These are phyloP conservation scores for Aspergillus glaucus DNA, from an alignment of 2,329 filamentous ascomycete genomes.

Conservation along the genomic window DNA sequence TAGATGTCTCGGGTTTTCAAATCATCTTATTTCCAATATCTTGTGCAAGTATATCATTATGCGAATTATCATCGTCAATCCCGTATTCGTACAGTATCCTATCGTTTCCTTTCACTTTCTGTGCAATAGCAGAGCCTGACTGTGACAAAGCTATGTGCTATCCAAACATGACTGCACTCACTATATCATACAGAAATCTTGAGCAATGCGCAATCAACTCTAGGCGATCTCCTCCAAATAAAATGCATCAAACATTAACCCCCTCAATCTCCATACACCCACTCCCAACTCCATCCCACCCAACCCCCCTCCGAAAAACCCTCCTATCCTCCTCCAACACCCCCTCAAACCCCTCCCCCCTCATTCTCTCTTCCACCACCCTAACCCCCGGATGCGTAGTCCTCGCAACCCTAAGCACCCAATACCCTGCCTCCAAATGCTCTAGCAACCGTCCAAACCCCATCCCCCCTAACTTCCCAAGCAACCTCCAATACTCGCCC, in stretches of 20 bases:
- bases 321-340: conserved; percentile 19
- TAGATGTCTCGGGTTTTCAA: background rate
- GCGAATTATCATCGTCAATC: too few species aligned
- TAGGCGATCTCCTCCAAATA: background rate
- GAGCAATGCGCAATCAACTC: too few species aligned
- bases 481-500: conserved; percentile 13
- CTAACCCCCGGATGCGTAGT: conserved; percentile 24
- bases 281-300: conserved; percentile 27
- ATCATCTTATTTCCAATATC: too few species aligned
- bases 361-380: conserved; percentile 15
- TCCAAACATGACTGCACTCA: background rate
- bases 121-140: too few species aligned
- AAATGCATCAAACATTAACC: conserved; percentile 8
- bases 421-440: conserved; percentile 20
- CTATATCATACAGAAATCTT: background rate
- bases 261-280: conserved; percentile 29
- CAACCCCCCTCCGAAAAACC: conserved; percentile 24
- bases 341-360: conserved; percentile 22
- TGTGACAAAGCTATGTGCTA: too few species aligned
- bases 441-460: conserved; percentile 14
- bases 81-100: too few species aligned
- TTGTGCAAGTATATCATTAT: too few species aligned
- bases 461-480: conserved; percentile 12
- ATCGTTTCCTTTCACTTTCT: too few species aligned
- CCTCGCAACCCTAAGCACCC: conserved; percentile 26